Percentiles rank a stretch among this genome's conserved stretches.
These are phyloP conservation scores for Abrus precatorius DNA, from an alignment of 306 rosid genomes.

Conservation along the genomic window DNA sequence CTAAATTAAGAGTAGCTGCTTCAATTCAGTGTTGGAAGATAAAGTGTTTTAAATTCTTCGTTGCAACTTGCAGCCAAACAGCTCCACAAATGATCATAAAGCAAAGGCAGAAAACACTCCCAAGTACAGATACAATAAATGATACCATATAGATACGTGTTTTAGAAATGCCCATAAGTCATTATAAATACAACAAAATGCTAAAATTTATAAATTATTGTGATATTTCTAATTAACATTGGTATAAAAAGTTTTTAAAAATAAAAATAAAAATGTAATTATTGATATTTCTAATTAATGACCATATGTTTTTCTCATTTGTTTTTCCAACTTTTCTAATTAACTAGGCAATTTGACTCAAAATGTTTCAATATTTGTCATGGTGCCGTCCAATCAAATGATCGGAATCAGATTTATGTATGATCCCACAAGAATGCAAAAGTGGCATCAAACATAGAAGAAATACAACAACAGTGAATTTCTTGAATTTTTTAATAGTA, in stretches of 20 bases:
- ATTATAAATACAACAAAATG: too few relatives aligned
- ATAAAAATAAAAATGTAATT: too few relatives aligned
- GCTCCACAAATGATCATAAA: not conserved
- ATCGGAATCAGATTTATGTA: not conserved
- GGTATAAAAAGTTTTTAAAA: too few relatives aligned
- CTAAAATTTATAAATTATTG: too few relatives aligned
- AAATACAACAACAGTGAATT: slow-evolving; percentile 8
- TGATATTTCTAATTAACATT: too few relatives aligned
- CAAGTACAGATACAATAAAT: too few relatives aligned
- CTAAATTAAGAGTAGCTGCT: not conserved
- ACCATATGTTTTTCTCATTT: too few relatives aligned
- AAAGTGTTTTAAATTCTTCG: not conserved
- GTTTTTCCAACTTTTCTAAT: not conserved
- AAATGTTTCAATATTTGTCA: not conserved
- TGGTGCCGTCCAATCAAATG: not conserved
- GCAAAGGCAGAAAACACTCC: not conserved
- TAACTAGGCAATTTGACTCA: slow-evolving; percentile 1
- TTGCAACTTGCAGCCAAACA: slow-evolving; percentile 9
- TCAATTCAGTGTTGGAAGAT: not conserved
- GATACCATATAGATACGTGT: too few relatives aligned
- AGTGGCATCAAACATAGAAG: slow-evolving; percentile 1
- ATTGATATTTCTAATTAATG: too few relatives aligned
- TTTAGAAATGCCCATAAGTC: too few relatives aligned
- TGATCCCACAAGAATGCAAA: not conserved
- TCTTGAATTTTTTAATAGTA: not conserved